These are phyloP conservation scores for Aquilaria malaccensis DNA, from an alignment of 345 rosid species.

Conservation along the genomic window DNA sequence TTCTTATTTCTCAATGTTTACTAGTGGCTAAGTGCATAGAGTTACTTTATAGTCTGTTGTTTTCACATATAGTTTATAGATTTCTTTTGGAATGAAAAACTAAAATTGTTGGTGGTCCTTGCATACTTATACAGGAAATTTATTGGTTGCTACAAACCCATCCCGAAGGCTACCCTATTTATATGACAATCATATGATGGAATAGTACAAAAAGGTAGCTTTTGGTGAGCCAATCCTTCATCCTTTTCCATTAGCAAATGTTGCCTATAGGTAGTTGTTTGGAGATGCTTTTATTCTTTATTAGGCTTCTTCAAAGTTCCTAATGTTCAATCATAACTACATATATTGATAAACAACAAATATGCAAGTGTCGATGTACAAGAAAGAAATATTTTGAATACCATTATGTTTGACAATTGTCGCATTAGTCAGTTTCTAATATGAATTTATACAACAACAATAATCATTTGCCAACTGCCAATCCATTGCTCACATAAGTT, in stretches of 20 bases:
- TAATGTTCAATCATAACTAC: constrained; percentile 8
- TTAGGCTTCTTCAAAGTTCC: constrained; percentile 11
- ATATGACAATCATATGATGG: constrained; percentile 73
- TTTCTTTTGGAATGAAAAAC: constrained; percentile 1
- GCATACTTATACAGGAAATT: constrained; percentile 97
- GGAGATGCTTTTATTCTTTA: constrained; percentile 7
- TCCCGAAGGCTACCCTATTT: constrained; percentile 79
- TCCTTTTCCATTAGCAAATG: constrained; percentile 94
- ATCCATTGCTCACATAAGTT: too few species aligned
- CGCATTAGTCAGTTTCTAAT: too few species aligned
- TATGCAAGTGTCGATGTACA: too few species aligned
- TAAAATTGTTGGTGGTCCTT: constrained; percentile 18
- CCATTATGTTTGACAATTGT: too few species aligned
- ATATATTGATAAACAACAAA: background rate
- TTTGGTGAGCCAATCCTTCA: constrained; percentile 93
- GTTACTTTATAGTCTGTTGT: too few species aligned
- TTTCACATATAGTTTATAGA: background rate
- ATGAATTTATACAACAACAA: too few species aligned
- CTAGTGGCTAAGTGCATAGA: too few species aligned
- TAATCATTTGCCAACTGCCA: too few species aligned
- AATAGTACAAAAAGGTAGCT: constrained; percentile 73
- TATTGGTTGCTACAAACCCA: constrained; percentile 95
- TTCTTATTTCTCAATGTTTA: too few species aligned
- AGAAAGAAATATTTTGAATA: too few species aligned
- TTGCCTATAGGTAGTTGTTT: constrained; percentile 72